These are phyloP conservation scores for Daldinia caldariorum DNA, from an alignment of 495 filamentous ascomycete genomes.

Conservation along the genomic window DNA sequence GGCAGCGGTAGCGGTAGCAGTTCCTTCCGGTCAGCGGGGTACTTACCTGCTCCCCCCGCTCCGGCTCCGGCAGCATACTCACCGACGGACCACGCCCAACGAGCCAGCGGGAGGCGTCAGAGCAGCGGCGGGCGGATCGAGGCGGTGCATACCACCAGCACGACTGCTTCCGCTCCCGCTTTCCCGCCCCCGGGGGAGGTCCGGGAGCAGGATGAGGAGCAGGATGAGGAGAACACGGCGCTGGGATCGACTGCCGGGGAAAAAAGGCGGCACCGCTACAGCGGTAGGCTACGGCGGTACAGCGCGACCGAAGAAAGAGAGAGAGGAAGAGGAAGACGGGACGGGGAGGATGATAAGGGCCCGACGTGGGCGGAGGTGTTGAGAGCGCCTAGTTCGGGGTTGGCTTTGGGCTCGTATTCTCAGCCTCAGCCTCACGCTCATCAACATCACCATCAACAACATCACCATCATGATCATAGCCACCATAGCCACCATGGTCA, in stretches of 20 bases:
- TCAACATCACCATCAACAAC: not conserved
- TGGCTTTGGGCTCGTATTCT: no score
- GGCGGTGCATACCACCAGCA: not conserved
- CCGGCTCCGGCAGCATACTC: no score
- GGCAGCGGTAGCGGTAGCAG: not conserved
- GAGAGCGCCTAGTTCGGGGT: conserved; percentile 13
- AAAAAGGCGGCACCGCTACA: not conserved
- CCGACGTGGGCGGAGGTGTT: conserved; percentile 46
- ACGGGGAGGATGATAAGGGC: no score
- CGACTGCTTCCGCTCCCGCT: not conserved
- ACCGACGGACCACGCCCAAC: no score
- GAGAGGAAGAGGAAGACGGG: no score
- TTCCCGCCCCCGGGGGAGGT: no score
- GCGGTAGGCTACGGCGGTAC: no score
- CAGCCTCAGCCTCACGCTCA: conserved; percentile 10
- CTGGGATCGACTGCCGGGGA: no score
- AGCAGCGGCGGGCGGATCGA: not conserved
- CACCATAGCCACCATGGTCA: not conserved
- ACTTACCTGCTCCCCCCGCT: not conserved
- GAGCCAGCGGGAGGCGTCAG: not conserved
- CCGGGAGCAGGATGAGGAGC: no score
- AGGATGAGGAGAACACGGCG: no score
- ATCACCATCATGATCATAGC: not conserved
- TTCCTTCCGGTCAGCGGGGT: conserved; percentile 10
- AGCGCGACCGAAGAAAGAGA: no score